phyloP scores from a whole-genome alignment of 2,329 filamentous ascomycete species.

The Fusarium illudens region DNA sequence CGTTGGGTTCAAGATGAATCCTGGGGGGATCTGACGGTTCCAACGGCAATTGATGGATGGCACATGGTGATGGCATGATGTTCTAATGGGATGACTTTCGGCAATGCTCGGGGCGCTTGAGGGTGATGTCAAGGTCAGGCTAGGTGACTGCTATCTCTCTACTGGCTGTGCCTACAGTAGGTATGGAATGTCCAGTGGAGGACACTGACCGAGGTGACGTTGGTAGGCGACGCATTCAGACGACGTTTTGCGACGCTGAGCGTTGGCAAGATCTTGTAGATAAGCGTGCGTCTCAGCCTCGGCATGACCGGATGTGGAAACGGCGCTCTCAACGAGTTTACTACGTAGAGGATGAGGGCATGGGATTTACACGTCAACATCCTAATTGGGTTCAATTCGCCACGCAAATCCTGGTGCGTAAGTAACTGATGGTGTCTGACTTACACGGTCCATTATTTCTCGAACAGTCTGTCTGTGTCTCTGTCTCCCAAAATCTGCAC shows the following conservation, averaged over 20 bases:
- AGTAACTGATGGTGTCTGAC: neutral
- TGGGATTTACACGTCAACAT: constrained; percentile 24
- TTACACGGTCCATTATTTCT: constrained; percentile 1
- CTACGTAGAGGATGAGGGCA: neutral
- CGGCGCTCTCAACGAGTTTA: constrained; percentile 5
- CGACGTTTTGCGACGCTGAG: neutral
- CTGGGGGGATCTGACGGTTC: constrained; percentile 7
- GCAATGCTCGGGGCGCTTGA: constrained; percentile 17
- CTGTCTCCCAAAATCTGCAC: neutral
- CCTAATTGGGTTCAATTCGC: constrained; percentile 21
- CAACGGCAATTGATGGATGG: neutral
- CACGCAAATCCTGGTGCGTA: constrained; percentile 5
- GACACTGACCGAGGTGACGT: constrained; percentile 9
- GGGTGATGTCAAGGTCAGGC: constrained; percentile 7
- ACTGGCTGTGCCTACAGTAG: too few relatives aligned
- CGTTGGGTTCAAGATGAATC: neutral
- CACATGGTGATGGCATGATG: constrained; percentile 16
- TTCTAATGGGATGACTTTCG: constrained; percentile 8
- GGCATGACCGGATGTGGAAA: constrained; percentile 27
- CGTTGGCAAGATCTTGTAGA: constrained; percentile 25
- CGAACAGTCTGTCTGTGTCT: neutral
- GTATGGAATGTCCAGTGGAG: neutral
- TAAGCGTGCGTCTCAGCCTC: constrained; percentile 17
- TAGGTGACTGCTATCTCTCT: neutral
- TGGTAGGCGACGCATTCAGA: neutral